Conservation (phyloP, 2,329 filamentous ascomycete species). For the Aspergillus chevalieri region DNA sequence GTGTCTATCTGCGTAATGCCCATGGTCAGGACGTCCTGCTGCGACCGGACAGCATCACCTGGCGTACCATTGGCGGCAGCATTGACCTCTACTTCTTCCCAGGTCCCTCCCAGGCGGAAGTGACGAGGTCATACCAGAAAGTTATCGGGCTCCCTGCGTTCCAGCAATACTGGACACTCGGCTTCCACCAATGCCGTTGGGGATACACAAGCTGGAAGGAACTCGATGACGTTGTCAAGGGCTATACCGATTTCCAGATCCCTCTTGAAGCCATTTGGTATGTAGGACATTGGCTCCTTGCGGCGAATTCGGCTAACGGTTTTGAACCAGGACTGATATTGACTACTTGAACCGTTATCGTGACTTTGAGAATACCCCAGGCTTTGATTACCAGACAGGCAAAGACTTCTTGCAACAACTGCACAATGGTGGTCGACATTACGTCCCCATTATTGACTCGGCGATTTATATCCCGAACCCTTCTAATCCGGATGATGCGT, state of each 20-base stretch:
- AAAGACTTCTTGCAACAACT: slow-evolving; percentile 48
- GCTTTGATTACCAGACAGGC: slow-evolving; percentile 46
- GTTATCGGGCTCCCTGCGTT: slow-evolving; percentile 66
- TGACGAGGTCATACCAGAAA: slow-evolving; percentile 66
- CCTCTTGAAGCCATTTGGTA: slow-evolving; percentile 49
- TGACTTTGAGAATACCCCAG: slow-evolving; percentile 51
- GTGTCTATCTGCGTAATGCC: slow-evolving; percentile 69
- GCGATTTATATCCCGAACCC: slow-evolving; percentile 67
- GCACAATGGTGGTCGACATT: slow-evolving; percentile 51
- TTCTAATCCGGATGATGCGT: slow-evolving; percentile 59
- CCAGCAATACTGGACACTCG: slow-evolving; percentile 76
- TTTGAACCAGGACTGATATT: slow-evolving; percentile 36
- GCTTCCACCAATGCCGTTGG: slow-evolving; percentile 79
- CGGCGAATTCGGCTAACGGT: not conserved
- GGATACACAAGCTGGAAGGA: slow-evolving; percentile 70
- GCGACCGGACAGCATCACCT: slow-evolving; percentile 59
- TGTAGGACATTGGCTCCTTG: no score
- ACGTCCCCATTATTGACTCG: slow-evolving; percentile 56
- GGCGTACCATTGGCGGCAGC: slow-evolving; percentile 67
- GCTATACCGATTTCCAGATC: slow-evolving; percentile 50
- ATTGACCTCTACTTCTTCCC: slow-evolving; percentile 76
- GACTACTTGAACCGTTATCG: slow-evolving; percentile 57
- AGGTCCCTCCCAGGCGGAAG: slow-evolving; percentile 61
- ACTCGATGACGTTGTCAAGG: slow-evolving; percentile 53
- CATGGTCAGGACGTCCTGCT: slow-evolving; percentile 70